phyloP scores from a whole-genome alignment of 495 filamentous ascomycete genomes.

The Endocarpon pusillum region DNA sequence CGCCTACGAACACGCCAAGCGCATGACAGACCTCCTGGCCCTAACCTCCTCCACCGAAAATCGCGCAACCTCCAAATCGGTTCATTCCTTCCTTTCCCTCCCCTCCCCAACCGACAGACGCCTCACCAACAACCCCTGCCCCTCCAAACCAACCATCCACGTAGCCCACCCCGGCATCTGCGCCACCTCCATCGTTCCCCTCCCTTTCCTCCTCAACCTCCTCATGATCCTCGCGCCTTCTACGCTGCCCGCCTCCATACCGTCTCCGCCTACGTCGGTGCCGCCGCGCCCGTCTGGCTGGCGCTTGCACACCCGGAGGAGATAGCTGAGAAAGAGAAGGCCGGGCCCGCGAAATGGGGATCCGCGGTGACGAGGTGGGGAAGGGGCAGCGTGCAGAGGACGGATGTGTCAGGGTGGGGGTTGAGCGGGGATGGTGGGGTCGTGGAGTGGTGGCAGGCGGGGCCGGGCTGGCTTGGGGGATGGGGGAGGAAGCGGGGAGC shows the following conservation, averaged over 20 bases:
- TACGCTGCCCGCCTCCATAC: constrained; percentile 83
- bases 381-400: constrained; percentile 37
- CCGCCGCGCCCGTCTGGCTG: constrained; percentile 59
- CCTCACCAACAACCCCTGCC: neutral
- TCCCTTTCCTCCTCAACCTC: constrained; percentile 45
- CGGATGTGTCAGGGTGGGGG: constrained; percentile 77
- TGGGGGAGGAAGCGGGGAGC: constrained; percentile 40
- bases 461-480: too few species aligned
- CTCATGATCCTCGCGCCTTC: constrained; percentile 50
- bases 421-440: constrained; percentile 49
- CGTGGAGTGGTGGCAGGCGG: constrained; percentile 27
- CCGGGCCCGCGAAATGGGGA: constrained; percentile 73
- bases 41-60: constrained; percentile 56
- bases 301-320: constrained; percentile 48
- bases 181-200: constrained; percentile 58
- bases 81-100: constrained; percentile 30
- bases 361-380: constrained; percentile 42
- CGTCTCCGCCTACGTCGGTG: constrained; percentile 57
- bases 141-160: constrained; percentile 52
- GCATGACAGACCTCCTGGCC: constrained; percentile 65
- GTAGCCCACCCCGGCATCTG: constrained; percentile 78
- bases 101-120: constrained; percentile 4
- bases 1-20: constrained; percentile 75
- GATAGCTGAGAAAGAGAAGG: constrained; percentile 44
- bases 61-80: constrained; percentile 42